Evolutionary conservation across 148 eudicot species (phyloP), one percentile per base, ranked within the genome.

Genomic region (Rhododendron ferrugineum): DNA sequence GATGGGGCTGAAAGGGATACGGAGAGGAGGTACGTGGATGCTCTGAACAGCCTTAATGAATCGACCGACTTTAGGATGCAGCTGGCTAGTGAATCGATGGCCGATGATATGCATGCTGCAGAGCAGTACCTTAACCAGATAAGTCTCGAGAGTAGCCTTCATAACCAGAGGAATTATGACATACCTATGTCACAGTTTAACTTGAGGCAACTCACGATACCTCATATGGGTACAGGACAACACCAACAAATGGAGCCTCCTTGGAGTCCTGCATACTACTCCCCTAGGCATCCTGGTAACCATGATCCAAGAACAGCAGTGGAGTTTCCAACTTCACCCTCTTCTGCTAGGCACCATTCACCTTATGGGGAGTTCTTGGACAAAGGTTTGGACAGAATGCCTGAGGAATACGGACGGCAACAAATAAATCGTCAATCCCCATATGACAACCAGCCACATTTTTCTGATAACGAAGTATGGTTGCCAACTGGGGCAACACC

Each of bases 21-120:
- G 8, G 99, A 95, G 92, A 95, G 95, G 82, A 84, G 97, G 84
- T 96, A 95, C 87, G 98, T 97, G 56, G 99, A 97, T 91, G 99
- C 99, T 74, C 87, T 97, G 90, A 97, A 97, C 84, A 95, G 95
- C 89, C 93, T 94, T 74, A 93, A 86, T 87, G 99, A 96, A 47
- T 91, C 94, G 37, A 94, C 94, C 0, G 97, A 94, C 8, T 87
- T 85, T 46, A 86, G 92, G 89, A 90, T 89, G 49, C 91, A 83
- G 18, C 92, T 86, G 83, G 84, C 79, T 79, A 78, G 82, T 83
- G 98, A 94, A 82, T 91, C 90, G 23, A 88, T 91, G 7, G 86
- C 86, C 4, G 95, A 94, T 80, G 99, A 96, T 75, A 62, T 88
- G 73, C 91, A 92, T 83, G 85, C 86, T 80, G 85, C 91, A 42